These are phyloP conservation scores for Clitoria ternatea DNA, from an alignment of 306 rosid genomes.

Conservation along the genomic window DNA sequence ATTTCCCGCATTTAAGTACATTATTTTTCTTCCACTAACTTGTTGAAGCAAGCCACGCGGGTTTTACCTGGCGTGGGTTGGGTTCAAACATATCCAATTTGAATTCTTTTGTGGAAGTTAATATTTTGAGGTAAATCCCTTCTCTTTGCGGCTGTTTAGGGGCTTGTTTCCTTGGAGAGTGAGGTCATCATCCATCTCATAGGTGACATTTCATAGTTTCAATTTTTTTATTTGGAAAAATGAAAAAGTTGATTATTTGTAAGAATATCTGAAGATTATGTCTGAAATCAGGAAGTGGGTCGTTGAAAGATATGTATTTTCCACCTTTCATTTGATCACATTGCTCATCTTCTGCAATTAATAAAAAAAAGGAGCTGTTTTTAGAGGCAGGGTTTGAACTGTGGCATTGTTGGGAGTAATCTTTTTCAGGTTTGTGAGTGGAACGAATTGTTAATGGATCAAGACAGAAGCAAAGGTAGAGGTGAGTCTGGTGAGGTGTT, in stretches of 20 bases:
- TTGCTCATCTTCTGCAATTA: conserved; percentile 30
- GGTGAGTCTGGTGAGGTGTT: conserved; percentile 32
- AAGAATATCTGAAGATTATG: conserved; percentile 8
- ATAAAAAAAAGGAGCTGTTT: background rate
- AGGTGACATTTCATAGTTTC: conserved; percentile 14
- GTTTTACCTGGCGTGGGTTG: conserved; percentile 22
- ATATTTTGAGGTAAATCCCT: conserved; percentile 21
- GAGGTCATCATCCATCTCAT: conserved; percentile 17
- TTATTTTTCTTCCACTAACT: background rate
- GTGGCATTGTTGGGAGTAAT: conserved; percentile 14
- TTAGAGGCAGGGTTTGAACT: conserved; percentile 12
- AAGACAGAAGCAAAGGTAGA: conserved; percentile 17
- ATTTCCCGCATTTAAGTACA: background rate
- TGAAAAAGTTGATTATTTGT: background rate
- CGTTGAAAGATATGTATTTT: conserved; percentile 19
- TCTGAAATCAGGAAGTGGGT: conserved; percentile 31
- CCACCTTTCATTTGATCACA: conserved; percentile 25
- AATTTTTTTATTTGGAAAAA: background rate
- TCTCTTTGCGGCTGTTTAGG: conserved; percentile 25
- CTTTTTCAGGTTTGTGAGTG: conserved; percentile 29
- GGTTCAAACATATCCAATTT: conserved; percentile 24
- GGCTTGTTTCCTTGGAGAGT: conserved; percentile 12
- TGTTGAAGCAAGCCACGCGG: background rate
- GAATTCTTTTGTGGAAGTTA: conserved; percentile 6
- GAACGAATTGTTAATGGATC: conserved; percentile 46